Percentiles rank a stretch among this genome's conserved stretches.
These are phyloP conservation scores for Lomentospora prolificans DNA, from an alignment of 2,329 filamentous ascomycete genomes.

Conservation along the genomic window DNA sequence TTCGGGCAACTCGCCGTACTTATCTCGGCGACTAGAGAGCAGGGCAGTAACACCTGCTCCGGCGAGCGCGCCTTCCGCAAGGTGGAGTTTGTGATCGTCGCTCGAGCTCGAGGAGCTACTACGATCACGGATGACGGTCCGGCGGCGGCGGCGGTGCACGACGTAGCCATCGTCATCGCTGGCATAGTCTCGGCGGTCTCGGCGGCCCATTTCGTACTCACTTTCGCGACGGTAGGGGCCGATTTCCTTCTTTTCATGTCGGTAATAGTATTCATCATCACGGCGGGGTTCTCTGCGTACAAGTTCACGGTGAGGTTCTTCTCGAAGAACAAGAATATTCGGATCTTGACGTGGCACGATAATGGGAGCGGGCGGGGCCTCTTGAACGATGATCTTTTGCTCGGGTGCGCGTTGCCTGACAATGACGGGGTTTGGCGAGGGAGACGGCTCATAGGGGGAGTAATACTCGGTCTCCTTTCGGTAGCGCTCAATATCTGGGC, in stretches of 20 bases:
- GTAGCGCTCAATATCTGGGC: conserved; percentile 38
- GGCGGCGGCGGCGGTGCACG: conserved; percentile 31
- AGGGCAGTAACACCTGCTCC: conserved; percentile 54
- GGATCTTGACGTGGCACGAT: conserved; percentile 37
- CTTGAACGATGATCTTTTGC: conserved; percentile 52
- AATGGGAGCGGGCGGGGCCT: conserved; percentile 43
- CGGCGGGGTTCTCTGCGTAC: conserved; percentile 21
- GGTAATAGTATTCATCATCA: conserved; percentile 43
- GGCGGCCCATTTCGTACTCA: conserved; percentile 22
- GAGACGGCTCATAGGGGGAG: conserved; percentile 33
- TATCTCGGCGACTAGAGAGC: conserved; percentile 42
- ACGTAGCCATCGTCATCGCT: conserved; percentile 37
- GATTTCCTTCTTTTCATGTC: conserved; percentile 33
- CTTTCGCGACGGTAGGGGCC: conserved; percentile 25
- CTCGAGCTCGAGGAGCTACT: conserved; percentile 23
- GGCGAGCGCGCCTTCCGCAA: conserved; percentile 56
- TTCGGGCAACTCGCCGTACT: conserved; percentile 37
- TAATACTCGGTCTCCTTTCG: conserved; percentile 56
- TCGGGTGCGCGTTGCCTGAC: conserved; percentile 46
- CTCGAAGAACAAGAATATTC: conserved; percentile 32
- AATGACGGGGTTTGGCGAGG: conserved; percentile 37
- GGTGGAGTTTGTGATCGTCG: conserved; percentile 45
- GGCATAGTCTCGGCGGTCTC: conserved; percentile 25
- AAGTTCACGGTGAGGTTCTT: conserved; percentile 29
- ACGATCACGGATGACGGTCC: conserved; percentile 39